These are phyloP conservation scores for Aristolochia californica DNA, from an alignment of 164 flowering plant species.

Conservation along the genomic window DNA sequence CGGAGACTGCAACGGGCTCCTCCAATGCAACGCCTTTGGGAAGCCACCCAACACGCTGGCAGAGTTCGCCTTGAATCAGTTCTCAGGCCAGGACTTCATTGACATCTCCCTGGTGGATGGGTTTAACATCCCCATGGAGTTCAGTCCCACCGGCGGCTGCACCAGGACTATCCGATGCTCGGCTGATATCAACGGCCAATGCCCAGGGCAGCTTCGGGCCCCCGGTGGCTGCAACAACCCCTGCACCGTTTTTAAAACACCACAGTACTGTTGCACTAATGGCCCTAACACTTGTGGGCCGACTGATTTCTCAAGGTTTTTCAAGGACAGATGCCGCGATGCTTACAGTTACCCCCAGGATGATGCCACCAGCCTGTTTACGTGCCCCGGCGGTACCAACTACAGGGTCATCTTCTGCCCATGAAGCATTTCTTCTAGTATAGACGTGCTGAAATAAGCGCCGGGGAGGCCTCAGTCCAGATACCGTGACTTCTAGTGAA, in stretches of 20 bases:
- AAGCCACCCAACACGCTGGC: constrained; percentile 23
- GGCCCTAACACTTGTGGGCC: constrained; percentile 24
- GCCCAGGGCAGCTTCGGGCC: constrained; percentile 20
- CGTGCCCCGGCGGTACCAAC: constrained; percentile 51
- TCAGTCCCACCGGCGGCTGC: constrained; percentile 15
- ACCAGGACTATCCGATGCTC: constrained; percentile 8
- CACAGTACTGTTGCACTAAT: constrained; percentile 32
- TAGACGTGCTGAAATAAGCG: no score
- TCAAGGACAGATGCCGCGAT: constrained; percentile 41
- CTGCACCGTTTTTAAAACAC: constrained; percentile 43
- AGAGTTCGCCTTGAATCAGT: constrained; percentile 21
- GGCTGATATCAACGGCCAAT: constrained; percentile 21
- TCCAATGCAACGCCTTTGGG: constrained; percentile 20
- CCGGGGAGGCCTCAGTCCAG: no score
- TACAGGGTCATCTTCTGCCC: constrained; percentile 53
- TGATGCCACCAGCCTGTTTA: constrained; percentile 39
- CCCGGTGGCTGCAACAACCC: constrained; percentile 47
- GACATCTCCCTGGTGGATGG: constrained; percentile 30
- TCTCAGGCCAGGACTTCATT: constrained; percentile 19
- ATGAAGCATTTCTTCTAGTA: no score
- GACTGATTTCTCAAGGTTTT: constrained; percentile 31
- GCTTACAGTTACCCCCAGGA: constrained; percentile 53
- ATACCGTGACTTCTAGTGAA: no score
- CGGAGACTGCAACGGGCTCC: constrained; percentile 20
- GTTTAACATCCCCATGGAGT: constrained; percentile 27